Evolutionary conservation across 2,329 filamentous ascomycete species (phyloP), one percentile per base, ranked within the genome.

Genomic region (Xylaria arbuscula): DNA sequence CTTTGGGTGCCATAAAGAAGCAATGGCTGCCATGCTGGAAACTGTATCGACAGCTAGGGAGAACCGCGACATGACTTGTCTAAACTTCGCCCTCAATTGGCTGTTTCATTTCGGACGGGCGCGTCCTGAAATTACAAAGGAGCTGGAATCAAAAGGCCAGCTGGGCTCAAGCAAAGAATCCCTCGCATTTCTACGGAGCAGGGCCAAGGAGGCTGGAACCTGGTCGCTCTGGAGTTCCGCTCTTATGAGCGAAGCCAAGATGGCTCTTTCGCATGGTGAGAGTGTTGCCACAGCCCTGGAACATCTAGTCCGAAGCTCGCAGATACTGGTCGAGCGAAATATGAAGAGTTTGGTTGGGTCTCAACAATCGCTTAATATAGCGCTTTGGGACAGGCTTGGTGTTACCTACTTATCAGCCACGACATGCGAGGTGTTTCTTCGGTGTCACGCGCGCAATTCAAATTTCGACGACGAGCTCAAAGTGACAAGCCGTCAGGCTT

Each of bases 81-180:
- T 99, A 65, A 98, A 98, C 79, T 98, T 97, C 80, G 93, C 94
- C 38, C 87, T 99, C 69, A 97, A 94, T 76, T 99, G 96, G 96
- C 85, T 98, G 2, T 97, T 97, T 76, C 93, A 98, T 77, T 97
- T 98, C 74, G 92, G 91, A n/a, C 93, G 93, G 76, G 89, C 92
- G 0, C 94, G 95, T 74, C 92, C 94, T 0, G 85, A 89, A 62
- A 86, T 93, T n/a, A 89, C 94, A 72, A 87, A 85, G 57, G 87
- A 90, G 60, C 84, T 92, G 6, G 91, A 90, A 70, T 90, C 91
- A 47, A 90, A 87, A 74, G 93, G 89, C 66, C 90, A 93, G 84
- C 83, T 94, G 9, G 93, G 91, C 0, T 90, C 89, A 40, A 92
- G 94, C 62, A 91, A 91, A 72, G 94, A 98, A 77, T 93, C 90